phyloP scores from a whole-genome alignment of 495 filamentous ascomycete genomes.

The Pyronema omphalodes region DNA sequence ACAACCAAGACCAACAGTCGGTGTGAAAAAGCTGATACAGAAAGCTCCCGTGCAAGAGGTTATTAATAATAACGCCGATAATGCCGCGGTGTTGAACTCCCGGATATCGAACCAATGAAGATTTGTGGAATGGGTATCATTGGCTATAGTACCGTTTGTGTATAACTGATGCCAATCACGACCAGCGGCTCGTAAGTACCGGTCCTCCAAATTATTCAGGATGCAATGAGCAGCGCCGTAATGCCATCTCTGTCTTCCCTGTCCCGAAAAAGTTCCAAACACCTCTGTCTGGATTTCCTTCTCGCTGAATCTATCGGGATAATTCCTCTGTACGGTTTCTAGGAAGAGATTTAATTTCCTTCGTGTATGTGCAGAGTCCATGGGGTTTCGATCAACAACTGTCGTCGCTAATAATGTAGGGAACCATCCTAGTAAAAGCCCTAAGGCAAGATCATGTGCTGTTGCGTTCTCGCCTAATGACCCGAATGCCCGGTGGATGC shows the following conservation, averaged over 20 bases:
- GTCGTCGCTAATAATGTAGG: slow-evolving; percentile 30
- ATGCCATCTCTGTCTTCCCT: slow-evolving; percentile 31
- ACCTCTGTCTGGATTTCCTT: slow-evolving; percentile 12
- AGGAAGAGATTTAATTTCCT: slow-evolving; percentile 27
- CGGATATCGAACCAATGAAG: slow-evolving; percentile 26
- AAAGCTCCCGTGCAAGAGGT: slow-evolving; percentile 26
- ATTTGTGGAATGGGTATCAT: background rate
- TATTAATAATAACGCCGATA: slow-evolving; percentile 24
- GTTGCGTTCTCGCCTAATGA: slow-evolving; percentile 26
- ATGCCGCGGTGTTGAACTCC: slow-evolving; percentile 28
- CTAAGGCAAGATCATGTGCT: slow-evolving; percentile 32
- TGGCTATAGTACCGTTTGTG: background rate
- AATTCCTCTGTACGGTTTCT: slow-evolving; percentile 11
- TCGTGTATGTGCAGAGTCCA: slow-evolving; percentile 25
- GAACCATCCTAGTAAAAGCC: slow-evolving; percentile 31
- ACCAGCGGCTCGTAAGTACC: slow-evolving; percentile 7
- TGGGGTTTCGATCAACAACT: slow-evolving; percentile 34
- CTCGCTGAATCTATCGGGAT: background rate
- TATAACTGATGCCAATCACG: slow-evolving; percentile 2
- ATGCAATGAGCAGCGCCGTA: slow-evolving; percentile 31
- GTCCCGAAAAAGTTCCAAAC: slow-evolving; percentile 30
- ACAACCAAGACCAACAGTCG: slow-evolving; percentile 34
- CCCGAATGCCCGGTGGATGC: slow-evolving; percentile 31
- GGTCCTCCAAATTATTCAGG: slow-evolving; percentile 27
- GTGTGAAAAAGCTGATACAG: slow-evolving; percentile 29